Evolutionary conservation across 1,284 basidiomycete genomes (phyloP).

Genomic region (Tylopilus sp.): DNA sequence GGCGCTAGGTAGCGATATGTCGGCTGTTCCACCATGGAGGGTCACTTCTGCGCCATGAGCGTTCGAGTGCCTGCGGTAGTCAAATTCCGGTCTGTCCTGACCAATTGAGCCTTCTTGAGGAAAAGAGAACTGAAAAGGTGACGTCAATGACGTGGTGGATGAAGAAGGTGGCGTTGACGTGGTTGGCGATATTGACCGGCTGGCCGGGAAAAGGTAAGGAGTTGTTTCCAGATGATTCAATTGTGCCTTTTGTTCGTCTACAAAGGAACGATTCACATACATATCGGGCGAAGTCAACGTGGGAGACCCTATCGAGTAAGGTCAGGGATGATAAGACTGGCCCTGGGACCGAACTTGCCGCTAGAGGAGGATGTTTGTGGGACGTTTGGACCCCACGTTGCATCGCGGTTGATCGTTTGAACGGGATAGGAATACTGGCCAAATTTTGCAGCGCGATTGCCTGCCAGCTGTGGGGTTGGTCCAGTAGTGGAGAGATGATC

Average conservation of each 20-base stretch:
- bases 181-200: slow-evolving; percentile 69
- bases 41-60: slow-evolving; percentile 55
- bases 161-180: slow-evolving; percentile 64
- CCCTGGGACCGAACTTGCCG: slow-evolving; percentile 42
- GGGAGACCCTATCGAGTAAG: slow-evolving; percentile 54
- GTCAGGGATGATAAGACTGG: slow-evolving; percentile 49
- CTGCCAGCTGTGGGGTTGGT: slow-evolving; percentile 35
- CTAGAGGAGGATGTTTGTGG: slow-evolving; percentile 43
- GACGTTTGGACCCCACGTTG: slow-evolving; percentile 47
- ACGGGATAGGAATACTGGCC: slow-evolving; percentile 52
- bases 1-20: slow-evolving; percentile 55
- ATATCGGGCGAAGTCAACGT: slow-evolving; percentile 56
- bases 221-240: slow-evolving; percentile 53
- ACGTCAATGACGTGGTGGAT: slow-evolving; percentile 59
- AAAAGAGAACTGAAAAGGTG: slow-evolving; percentile 63
- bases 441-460: slow-evolving; percentile 50
- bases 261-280: slow-evolving; percentile 50
- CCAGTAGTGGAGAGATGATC: slow-evolving; percentile 38
- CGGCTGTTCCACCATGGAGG: slow-evolving; percentile 66
- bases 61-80: slow-evolving; percentile 56
- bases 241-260: slow-evolving; percentile 60
- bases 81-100: slow-evolving; percentile 59
- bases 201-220: slow-evolving; percentile 62
- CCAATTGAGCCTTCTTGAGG: slow-evolving; percentile 45
- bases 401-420: slow-evolving; percentile 48